A percentile compares a stretch with the other conserved stretches of the same genome.
These are phyloP conservation scores for Calonectria pseudoreteaudii DNA, from an alignment of 2,329 filamentous ascomycete species.

Conservation along the genomic window DNA sequence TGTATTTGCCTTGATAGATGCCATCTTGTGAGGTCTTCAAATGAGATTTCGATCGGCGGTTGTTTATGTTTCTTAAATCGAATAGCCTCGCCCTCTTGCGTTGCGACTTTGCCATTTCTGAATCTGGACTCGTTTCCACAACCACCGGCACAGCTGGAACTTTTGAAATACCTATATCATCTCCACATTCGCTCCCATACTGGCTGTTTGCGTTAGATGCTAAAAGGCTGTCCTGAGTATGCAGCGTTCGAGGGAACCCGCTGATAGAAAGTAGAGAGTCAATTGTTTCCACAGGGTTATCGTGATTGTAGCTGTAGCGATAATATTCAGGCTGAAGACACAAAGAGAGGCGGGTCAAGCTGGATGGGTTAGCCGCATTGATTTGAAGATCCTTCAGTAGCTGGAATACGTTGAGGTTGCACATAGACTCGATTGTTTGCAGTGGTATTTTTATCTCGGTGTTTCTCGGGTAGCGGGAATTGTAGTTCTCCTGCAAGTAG, in stretches of 20 bases:
- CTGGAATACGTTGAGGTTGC: not conserved
- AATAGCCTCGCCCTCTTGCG: not conserved
- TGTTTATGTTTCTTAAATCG: not conserved
- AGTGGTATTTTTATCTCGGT: not conserved
- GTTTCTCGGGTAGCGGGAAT: not conserved
- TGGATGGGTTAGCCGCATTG: not conserved
- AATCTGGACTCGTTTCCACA: not conserved
- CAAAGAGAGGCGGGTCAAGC: not conserved
- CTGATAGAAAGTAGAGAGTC: constrained; percentile 7
- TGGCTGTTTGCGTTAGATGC: not conserved
- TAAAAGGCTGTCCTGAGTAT: not conserved
- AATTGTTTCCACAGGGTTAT: not conserved
- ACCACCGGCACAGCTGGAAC: not conserved
- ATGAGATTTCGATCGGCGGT: not conserved
- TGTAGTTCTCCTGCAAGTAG: constrained; percentile 7
- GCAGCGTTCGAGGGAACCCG: constrained; percentile 5
- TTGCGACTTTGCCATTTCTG: not conserved
- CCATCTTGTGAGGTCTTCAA: not conserved
- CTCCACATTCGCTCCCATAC: not conserved
- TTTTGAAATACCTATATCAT: not conserved
- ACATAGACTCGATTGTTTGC: not conserved
- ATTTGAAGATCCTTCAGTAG: not conserved
- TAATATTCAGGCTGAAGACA: not conserved
- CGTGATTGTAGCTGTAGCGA: not conserved
- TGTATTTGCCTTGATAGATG: not conserved